Percentiles rank a stretch among this genome's conserved stretches.
Conservation (phyloP, 108 stramenopile species). For the Nitzschia sp. region DNA sequence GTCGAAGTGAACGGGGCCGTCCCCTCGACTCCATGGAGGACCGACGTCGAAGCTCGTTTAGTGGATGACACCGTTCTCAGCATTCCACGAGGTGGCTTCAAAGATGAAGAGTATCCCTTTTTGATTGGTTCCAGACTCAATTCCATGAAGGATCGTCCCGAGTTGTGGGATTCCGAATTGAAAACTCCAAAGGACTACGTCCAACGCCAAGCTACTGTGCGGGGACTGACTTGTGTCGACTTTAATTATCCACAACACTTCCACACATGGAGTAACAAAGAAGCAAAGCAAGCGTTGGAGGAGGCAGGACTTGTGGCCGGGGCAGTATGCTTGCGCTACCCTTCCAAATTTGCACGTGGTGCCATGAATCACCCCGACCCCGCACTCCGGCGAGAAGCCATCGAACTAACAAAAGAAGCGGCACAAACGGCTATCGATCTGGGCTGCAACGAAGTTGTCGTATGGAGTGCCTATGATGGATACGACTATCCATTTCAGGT, state of each 20-base stretch:
- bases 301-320: slow-evolving; percentile 69
- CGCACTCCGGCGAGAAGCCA: slow-evolving; percentile 58
- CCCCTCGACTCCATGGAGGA: slow-evolving; percentile 57
- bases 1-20: slow-evolving; percentile 54
- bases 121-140: slow-evolving; percentile 83
- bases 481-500: slow-evolving; percentile 88
- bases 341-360: slow-evolving; percentile 73
- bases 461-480: slow-evolving; percentile 88
- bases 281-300: slow-evolving; percentile 59
- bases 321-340: slow-evolving; percentile 85
- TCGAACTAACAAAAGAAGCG: slow-evolving; percentile 75
- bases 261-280: slow-evolving; percentile 40
- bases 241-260: slow-evolving; percentile 92
- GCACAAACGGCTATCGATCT: slow-evolving; percentile 59
- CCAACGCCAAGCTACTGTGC: slow-evolving; percentile 62
- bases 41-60: slow-evolving; percentile 38
- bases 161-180: slow-evolving; percentile 37
- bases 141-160: slow-evolving; percentile 84
- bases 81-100: slow-evolving; percentile 29
- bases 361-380: slow-evolving; percentile 82
- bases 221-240: slow-evolving; percentile 78
- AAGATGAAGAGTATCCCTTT: slow-evolving; percentile 57
- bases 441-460: slow-evolving; percentile 75
- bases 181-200: slow-evolving; percentile 57
- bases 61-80: background rate